Base-by-base conservation (phyloP, 192 early-diverging fungal genomes). In the Backusella parvicylindrica region DNA sequence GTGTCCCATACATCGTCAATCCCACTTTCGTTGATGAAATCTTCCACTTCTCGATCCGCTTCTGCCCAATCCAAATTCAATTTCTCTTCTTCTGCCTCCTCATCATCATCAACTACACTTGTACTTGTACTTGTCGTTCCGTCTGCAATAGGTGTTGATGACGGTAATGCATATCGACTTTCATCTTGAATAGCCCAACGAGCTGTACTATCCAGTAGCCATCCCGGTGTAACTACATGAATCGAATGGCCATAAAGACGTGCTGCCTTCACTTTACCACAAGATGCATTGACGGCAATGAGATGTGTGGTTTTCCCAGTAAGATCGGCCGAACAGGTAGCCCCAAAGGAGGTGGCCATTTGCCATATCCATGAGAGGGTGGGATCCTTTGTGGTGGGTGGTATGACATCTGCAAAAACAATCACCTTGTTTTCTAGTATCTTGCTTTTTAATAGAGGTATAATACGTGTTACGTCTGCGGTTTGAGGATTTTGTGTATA, bases 331-430 rank as follows among this genome's bases (percentile, higher is more conserved):
- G 83, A 88, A 77, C 95, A 96, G 32, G 77, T 77, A 0, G 96
- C 98, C 4, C 98, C 98, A 87, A 97, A 98, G 18, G 82, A 82
- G 37, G 70, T 69, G 9, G 97, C 96, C 70, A 90, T 85, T 33
- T 83, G 86, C 95, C 96, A 97, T 40, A 95, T 83, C 32, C 96
- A 95, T 23, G 91, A 88, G 21, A 87, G 85, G 13, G 85, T 80
- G 4, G 86, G 86, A 40, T 89, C 86, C 32, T 88, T 81, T 1
- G 84, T 84, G 15, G 38, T 30, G 11, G 91, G 80, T 13, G 93
- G 93, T 41, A 99, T 95, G 2, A 96, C 89, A 8, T 91, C 87
- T 23, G 91, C 92, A 64, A 99, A 98, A 1, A 94, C 86, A 37
- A 99, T 73, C 9, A 87, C 79, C 2, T 88, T 78, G 5, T 93